A percentile compares a stretch with the other conserved stretches of the same genome.
Evolutionary conservation across 1,139 yeast genomes (phyloP).

Genomic region (Zygosaccharomyces pseudobailii): DNA sequence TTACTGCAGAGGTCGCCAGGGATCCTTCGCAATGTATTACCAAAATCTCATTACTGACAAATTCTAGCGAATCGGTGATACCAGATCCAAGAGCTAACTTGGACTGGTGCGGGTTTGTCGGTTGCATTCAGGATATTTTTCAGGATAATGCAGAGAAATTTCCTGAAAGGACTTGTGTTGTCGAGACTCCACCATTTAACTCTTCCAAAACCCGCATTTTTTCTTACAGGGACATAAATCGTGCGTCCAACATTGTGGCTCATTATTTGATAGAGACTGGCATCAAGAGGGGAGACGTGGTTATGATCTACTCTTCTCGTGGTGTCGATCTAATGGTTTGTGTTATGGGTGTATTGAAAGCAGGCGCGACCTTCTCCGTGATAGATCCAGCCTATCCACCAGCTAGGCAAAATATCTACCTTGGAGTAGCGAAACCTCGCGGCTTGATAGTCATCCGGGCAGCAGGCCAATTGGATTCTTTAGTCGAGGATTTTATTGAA

Average conservation of each 20-base stretch:
- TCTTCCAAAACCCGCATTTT: conserved; percentile 61
- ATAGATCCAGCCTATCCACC: conserved; percentile 99
- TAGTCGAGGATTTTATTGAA: conserved; percentile 71
- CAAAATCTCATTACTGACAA: conserved; percentile 62
- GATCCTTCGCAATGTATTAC: conserved; percentile 48
- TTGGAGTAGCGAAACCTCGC: conserved; percentile 87
- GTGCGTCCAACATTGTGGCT: conserved; percentile 92
- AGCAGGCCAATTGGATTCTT: conserved; percentile 75
- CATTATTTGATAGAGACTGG: conserved; percentile 81
- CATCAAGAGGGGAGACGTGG: conserved; percentile 85
- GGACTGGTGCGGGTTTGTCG: conserved; percentile 88
- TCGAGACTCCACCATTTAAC: conserved; percentile 73
- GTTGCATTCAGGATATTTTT: conserved; percentile 95
- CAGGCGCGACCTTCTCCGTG: conserved; percentile 97
- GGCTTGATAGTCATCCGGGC: conserved; percentile 86
- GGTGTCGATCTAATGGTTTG: conserved; percentile 96
- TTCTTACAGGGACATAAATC: conserved; percentile 79
- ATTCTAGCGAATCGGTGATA: conserved; percentile 50
- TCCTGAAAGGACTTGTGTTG: conserved; percentile 86
- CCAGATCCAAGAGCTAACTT: conserved; percentile 88
- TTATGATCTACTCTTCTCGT: conserved; percentile 95
- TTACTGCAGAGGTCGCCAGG: conserved; percentile 39
- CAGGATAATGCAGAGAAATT: conserved; percentile 72
- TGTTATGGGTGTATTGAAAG: conserved; percentile 94
- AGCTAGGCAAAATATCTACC: conserved; percentile 88